These are phyloP conservation scores for Coemansia sp. DNA, from an alignment of 192 early-diverging fungal species.

Conservation along the genomic window DNA sequence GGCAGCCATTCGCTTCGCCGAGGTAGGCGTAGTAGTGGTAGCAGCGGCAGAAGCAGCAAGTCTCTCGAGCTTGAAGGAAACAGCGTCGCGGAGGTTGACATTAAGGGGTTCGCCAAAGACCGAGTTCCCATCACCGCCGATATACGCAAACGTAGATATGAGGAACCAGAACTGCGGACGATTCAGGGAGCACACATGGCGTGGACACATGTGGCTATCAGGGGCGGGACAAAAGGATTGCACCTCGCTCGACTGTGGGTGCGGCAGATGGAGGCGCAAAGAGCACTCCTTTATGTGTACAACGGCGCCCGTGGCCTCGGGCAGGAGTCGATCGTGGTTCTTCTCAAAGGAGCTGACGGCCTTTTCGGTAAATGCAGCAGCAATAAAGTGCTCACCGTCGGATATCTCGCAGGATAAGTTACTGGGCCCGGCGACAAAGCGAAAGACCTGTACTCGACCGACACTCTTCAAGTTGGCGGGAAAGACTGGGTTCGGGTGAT, in stretches of 20 bases:
- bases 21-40: background rate
- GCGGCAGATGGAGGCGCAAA: background rate
- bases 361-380: conserved; percentile 18
- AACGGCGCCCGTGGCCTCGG: background rate
- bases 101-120: conserved; percentile 25
- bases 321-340: background rate
- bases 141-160: conserved; percentile 24
- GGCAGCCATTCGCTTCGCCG: background rate
- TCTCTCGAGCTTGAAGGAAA: background rate
- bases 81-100: conserved; percentile 7
- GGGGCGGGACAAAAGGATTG: conserved; percentile 3
- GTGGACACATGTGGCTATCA: conserved; percentile 6
- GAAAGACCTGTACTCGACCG: conserved; percentile 25
- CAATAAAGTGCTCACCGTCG: conserved; percentile 40
- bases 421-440: background rate
- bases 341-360: conserved; percentile 9
- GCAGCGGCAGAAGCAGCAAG: background rate
- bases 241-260: background rate
- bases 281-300: conserved; percentile 16
- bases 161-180: conserved; percentile 40
- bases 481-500: background rate
- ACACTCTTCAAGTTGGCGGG: conserved; percentile 6
- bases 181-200: conserved; percentile 1
- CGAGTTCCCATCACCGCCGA: conserved; percentile 34
- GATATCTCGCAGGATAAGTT: conserved; percentile 40